Evolutionary conservation across 2,329 filamentous ascomycete genomes (phyloP).

Genomic region (Monosporascus sp.): DNA sequence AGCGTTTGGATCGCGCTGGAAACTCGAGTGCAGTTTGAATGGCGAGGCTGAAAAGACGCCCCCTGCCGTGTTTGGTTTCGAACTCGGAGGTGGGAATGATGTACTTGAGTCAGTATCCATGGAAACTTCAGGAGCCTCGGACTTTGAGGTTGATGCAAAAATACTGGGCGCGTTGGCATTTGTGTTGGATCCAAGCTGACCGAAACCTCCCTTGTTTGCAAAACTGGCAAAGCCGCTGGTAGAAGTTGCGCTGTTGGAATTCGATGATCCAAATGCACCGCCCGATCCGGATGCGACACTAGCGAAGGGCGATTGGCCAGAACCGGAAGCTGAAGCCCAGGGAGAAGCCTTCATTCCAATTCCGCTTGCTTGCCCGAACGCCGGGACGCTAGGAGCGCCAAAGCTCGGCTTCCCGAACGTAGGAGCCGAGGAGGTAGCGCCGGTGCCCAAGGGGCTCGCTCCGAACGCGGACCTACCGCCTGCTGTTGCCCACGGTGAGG

Average conservation of each 20-base stretch:
- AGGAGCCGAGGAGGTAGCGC: slow-evolving; percentile 29
- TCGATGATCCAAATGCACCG: slow-evolving; percentile 13
- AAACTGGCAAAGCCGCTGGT: slow-evolving; percentile 39
- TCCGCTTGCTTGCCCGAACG: slow-evolving; percentile 49
- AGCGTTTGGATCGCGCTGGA: slow-evolving; percentile 57
- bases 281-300: slow-evolving; percentile 18
- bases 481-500: slow-evolving; percentile 46
- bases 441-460: slow-evolving; percentile 37
- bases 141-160: slow-evolving; percentile 33
- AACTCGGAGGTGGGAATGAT: slow-evolving; percentile 33
- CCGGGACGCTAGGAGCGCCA: slow-evolving; percentile 32
- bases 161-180: slow-evolving; percentile 29
- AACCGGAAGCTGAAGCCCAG: slow-evolving; percentile 47
- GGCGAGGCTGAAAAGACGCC: slow-evolving; percentile 44
- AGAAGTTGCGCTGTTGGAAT: slow-evolving; percentile 6
- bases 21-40: slow-evolving; percentile 65
- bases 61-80: slow-evolving; percentile 29
- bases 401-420: slow-evolving; percentile 46
- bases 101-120: slow-evolving; percentile 29
- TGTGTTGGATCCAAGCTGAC: slow-evolving; percentile 35
- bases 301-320: slow-evolving; percentile 50
- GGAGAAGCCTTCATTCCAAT: slow-evolving; percentile 46
- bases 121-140: slow-evolving; percentile 23
- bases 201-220: slow-evolving; percentile 51
- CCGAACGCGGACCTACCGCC: slow-evolving; percentile 33